Base-by-base conservation (phyloP, 257 asterid genomes). In the Ilex aquifolium region DNA sequence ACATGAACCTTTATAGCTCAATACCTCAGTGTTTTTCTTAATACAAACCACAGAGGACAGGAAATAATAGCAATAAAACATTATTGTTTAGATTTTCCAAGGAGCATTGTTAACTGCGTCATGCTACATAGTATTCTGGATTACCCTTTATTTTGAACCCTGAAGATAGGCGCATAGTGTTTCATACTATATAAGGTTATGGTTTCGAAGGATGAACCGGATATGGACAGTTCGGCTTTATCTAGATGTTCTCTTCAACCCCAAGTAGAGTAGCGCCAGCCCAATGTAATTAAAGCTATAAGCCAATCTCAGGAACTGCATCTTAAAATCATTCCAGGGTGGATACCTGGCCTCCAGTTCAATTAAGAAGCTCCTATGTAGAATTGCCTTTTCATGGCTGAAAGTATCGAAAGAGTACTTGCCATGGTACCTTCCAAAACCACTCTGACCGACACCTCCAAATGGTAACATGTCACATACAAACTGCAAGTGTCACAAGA, bases 361-460 rank as follows among this genome's bases (percentile, higher is more conserved):
- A 0, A 67, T 60, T 70, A 67, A 77, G 76, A 81, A 88, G 73
- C 78, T 80, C 56, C 95, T 74, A 1, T 85, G 81, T 58, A 91
- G 74, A 59, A 91, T 88, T 32, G 93, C 86, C 72, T 88, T 91
- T 74, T 91, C 96, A 29, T 88, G 98, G 72, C 96, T 91, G 81
- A 91, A 91, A 1, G 91, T 76, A 55, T 91, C 95, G 53, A 91
- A 91, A 16, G 95, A 84, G 77, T 76, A 84, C 81, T 91, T 91
- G 57, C 96, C 96, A 17, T 91, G 96, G 79, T 91, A 91, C 69
- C 96, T 77, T 36, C 96, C 96, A 3, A 73, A 65, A 2, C 98
- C 96, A 62, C 98, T 91, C 62, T 74, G 73, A 39, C 98, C 98
- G 4, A 91, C 87, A 17, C 98, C 96, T 66, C 96, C 98, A 51